A percentile compares a stretch with the other conserved stretches of the same genome.
Conservation (phyloP, 2,329 filamentous ascomycete species). For the Cordyceps cicadae region DNA sequence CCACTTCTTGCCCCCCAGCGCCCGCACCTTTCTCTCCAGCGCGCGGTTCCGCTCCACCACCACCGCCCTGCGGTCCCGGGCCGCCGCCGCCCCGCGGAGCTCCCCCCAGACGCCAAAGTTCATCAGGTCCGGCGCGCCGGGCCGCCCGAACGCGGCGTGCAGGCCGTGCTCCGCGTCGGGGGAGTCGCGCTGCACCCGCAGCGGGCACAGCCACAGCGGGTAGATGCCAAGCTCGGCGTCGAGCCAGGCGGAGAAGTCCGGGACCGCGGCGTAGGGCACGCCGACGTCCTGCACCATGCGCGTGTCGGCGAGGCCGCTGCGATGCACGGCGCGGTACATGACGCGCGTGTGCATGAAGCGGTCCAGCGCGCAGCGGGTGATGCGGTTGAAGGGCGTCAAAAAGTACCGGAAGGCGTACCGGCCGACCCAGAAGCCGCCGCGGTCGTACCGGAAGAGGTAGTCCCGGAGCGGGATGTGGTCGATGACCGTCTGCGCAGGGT, state of each 20-base stretch:
- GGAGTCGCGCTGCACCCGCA: constrained; percentile 35
- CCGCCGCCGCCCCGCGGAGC: constrained; percentile 28
- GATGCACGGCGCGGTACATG: constrained; percentile 58
- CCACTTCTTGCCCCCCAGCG: constrained; percentile 59
- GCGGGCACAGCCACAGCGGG: constrained; percentile 49
- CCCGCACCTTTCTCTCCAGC: constrained; percentile 50
- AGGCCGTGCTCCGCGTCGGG: constrained; percentile 37
- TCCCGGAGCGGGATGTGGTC: constrained; percentile 55
- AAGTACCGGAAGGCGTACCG: constrained; percentile 57
- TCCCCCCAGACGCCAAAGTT: constrained; percentile 59
- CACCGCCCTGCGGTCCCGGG: constrained; percentile 34
- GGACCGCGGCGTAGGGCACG: constrained; percentile 35
- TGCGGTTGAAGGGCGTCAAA: constrained; percentile 53
- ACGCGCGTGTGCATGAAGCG: constrained; percentile 54
- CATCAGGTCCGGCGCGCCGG: constrained; percentile 35
- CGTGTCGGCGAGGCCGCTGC: constrained; percentile 48
- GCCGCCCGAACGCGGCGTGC: constrained; percentile 36
- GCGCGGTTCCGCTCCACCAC: constrained; percentile 49
- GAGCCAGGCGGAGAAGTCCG: constrained; percentile 41
- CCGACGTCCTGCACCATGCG: constrained; percentile 60
- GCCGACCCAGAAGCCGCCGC: constrained; percentile 55
- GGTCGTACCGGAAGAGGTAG: constrained; percentile 59
- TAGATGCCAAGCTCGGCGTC: constrained; percentile 38
- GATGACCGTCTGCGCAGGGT: constrained; percentile 12
- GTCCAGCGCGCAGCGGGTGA: constrained; percentile 54